phyloP scores from a whole-genome alignment of 2,329 filamentous ascomycete species.

The Keithomyces neogunnii region DNA sequence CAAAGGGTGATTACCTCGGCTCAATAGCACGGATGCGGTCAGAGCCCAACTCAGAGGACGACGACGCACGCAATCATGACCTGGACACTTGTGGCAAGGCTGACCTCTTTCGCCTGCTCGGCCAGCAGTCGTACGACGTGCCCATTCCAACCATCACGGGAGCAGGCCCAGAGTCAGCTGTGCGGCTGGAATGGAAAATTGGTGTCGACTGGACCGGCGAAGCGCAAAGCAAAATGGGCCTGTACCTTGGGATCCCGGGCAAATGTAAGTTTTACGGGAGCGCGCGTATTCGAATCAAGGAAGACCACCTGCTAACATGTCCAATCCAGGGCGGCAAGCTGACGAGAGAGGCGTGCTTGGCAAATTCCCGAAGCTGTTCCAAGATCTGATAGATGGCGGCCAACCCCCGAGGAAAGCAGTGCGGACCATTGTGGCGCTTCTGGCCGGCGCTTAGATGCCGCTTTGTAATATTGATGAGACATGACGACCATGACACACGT shows the following conservation, averaged over 20 bases:
- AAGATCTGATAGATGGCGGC: conserved; percentile 45
- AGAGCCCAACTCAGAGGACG: conserved; percentile 13
- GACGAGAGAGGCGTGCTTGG: conserved; percentile 48
- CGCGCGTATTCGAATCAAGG: not conserved
- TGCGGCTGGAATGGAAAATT: conserved; percentile 55
- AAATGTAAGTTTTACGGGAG: conserved; percentile 46
- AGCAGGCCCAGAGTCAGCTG: conserved; percentile 27
- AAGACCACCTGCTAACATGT: conserved; percentile 8
- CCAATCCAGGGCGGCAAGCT: conserved; percentile 46
- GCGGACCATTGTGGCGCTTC: conserved; percentile 49
- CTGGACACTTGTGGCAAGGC: conserved; percentile 15
- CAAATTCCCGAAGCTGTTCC: conserved; percentile 52
- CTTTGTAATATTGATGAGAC: conserved; percentile 10
- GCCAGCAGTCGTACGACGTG: conserved; percentile 40
- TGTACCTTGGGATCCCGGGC: conserved; percentile 47
- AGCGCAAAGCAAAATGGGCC: conserved; percentile 48
- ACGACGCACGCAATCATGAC: conserved; percentile 10
- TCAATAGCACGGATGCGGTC: conserved; percentile 15
- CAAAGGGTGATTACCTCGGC: conserved; percentile 19
- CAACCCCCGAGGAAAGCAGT: conserved; percentile 49
- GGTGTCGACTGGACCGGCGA: conserved; percentile 67
- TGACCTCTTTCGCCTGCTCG: conserved; percentile 46
- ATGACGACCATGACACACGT: conserved; percentile 6
- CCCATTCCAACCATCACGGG: conserved; percentile 24
- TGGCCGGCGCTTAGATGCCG: conserved; percentile 34